Conservation (phyloP, 2,329 filamentous ascomycete species). For the Reticulascus tulasneorum region DNA sequence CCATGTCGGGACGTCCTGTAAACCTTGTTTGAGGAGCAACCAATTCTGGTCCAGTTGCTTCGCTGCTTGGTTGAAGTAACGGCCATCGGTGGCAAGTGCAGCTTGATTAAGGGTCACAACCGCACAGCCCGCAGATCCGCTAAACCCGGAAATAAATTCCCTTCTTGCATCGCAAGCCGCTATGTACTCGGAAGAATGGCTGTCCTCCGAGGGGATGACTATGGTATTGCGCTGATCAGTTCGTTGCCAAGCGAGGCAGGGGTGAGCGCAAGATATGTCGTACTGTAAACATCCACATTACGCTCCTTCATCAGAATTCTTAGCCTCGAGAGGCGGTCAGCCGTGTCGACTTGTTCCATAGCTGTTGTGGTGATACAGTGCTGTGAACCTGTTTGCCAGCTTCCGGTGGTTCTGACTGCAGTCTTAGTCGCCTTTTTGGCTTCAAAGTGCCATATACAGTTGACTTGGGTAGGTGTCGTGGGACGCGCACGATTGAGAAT, state of each 20-base stretch:
- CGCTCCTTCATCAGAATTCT: slow-evolving; percentile 82
- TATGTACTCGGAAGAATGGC: slow-evolving; percentile 97
- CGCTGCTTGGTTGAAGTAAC: slow-evolving; percentile 95
- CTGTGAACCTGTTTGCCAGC: no score
- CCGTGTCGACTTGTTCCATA: slow-evolving; percentile 79
- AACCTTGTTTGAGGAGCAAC: slow-evolving; percentile 85
- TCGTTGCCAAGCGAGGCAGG: slow-evolving; percentile 11
- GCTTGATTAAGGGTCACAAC: slow-evolving; percentile 84
- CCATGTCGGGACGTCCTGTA: slow-evolving; percentile 94
- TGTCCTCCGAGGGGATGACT: slow-evolving; percentile 97
- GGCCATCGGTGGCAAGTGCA: slow-evolving; percentile 87
- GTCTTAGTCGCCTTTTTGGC: no score
- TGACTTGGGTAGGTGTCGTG: no score
- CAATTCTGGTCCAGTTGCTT: slow-evolving; percentile 91
- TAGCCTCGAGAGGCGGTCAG: slow-evolving; percentile 69
- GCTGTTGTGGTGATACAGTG: slow-evolving; percentile 3
- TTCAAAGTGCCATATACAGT: no score
- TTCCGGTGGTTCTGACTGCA: no score
- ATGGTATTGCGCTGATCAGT: slow-evolving; percentile 28
- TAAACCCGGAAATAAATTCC: slow-evolving; percentile 90
- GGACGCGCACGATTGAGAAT: no score
- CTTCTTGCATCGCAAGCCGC: slow-evolving; percentile 90
- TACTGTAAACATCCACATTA: slow-evolving; percentile 91
- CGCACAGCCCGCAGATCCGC: slow-evolving; percentile 89
- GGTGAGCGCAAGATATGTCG: slow-evolving; percentile 18